Evolutionary conservation across 257 asterid species (phyloP).

Genomic region (Lycium barbarum): DNA sequence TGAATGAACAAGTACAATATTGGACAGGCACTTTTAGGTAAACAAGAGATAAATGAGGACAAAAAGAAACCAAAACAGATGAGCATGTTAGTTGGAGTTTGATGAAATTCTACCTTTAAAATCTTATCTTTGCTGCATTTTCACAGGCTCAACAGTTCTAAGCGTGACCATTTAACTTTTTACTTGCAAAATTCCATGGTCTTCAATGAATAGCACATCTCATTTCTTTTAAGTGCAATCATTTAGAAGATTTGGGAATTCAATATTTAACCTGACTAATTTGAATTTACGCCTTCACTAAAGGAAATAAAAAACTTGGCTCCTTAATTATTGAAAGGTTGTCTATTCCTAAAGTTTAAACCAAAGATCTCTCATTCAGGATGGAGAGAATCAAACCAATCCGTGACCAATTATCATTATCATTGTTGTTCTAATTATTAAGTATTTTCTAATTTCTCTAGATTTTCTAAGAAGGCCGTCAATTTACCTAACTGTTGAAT

Average conservation of each 20-base stretch:
- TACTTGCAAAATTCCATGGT: neutral
- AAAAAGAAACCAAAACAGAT: conserved; percentile 20
- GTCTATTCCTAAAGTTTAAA: too few species aligned
- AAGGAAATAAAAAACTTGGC: neutral
- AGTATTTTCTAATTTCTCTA: neutral
- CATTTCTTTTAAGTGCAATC: too few species aligned
- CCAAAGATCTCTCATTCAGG: neutral
- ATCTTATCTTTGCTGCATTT: neutral
- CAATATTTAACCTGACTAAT: neutral
- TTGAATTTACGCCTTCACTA: neutral
- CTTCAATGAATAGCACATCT: neutral
- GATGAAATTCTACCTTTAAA: neutral
- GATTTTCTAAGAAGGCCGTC: neutral
- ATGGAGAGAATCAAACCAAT: neutral
- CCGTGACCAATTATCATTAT: neutral
- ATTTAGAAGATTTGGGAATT: neutral
- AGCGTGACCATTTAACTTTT: neutral
- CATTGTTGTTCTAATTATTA: neutral
- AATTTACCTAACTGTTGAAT: too few species aligned
- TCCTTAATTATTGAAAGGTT: neutral
- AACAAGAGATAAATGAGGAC: conserved; percentile 5
- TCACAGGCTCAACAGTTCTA: conserved; percentile 25
- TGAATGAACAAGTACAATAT: neutral
- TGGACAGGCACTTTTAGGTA: conserved; percentile 21
- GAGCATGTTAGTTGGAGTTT: neutral